phyloP scores from a whole-genome alignment of 1,139 yeast species.

The Saccharomyces pastorianus region DNA sequence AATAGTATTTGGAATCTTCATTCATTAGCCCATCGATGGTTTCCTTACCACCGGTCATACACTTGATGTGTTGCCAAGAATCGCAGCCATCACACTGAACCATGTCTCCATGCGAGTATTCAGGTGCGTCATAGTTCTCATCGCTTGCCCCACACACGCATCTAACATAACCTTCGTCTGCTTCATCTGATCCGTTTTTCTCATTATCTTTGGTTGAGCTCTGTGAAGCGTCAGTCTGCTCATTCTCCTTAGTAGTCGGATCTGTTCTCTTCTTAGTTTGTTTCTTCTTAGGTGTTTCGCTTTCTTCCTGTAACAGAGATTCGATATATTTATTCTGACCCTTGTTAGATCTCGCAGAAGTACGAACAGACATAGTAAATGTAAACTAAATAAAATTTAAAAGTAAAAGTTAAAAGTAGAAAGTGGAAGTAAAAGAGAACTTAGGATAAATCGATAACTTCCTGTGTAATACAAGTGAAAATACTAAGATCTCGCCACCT shows the following conservation, averaged over 20 bases:
- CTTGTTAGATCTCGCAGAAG: slow-evolving; percentile 23
- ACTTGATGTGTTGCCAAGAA: slow-evolving; percentile 79
- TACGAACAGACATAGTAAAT: slow-evolving; percentile 16
- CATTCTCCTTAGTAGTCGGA: neutral
- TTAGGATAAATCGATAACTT: neutral
- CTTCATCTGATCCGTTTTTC: slow-evolving; percentile 8
- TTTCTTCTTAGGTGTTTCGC: slow-evolving; percentile 2
- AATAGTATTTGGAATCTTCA: slow-evolving; percentile 42
- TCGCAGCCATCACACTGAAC: slow-evolving; percentile 70
- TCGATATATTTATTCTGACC: slow-evolving; percentile 23
- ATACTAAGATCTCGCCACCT: neutral
- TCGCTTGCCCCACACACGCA: slow-evolving; percentile 58
- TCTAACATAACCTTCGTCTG: slow-evolving; percentile 40
- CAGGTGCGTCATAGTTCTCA: slow-evolving; percentile 51
- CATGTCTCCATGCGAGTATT: slow-evolving; percentile 58
- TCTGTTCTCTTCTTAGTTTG: neutral
- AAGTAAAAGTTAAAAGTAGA: too few relatives aligned
- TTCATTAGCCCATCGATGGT: slow-evolving; percentile 5
- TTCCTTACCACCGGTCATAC: slow-evolving; percentile 49
- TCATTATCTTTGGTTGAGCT: slow-evolving; percentile 2
- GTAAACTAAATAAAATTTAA: neutral
- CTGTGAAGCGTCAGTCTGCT: neutral
- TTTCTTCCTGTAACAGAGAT: slow-evolving; percentile 15
- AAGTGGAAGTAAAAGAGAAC: neutral
- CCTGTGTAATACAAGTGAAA: neutral